Percentiles rank a stretch among this genome's conserved stretches.
phyloP scores from a whole-genome alignment of 2,329 filamentous ascomycete genomes.

The Aspergillus clavatus region DNA sequence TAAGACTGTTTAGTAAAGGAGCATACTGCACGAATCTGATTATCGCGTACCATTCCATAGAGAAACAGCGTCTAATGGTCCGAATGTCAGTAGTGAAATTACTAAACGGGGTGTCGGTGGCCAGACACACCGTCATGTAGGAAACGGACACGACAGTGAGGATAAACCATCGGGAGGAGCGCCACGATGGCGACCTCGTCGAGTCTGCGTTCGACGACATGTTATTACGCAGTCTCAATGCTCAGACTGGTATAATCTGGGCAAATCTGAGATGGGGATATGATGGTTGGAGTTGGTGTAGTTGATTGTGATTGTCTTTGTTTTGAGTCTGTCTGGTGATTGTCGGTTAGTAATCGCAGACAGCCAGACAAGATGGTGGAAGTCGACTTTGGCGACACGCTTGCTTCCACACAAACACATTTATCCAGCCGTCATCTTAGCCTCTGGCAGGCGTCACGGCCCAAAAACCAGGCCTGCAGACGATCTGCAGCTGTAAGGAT shows the following conservation, averaged over 20 bases:
- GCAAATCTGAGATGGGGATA: background rate
- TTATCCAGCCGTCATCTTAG: background rate
- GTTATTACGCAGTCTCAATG: background rate
- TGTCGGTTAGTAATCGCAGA: background rate
- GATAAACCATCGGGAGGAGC: background rate
- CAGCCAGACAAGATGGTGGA: background rate
- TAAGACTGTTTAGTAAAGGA: background rate
- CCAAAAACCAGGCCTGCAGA: background rate
- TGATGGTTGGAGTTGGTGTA: background rate
- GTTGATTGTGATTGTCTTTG: background rate
- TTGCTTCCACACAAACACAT: background rate
- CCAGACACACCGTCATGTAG: background rate
- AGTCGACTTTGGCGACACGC: background rate
- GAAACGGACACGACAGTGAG: background rate
- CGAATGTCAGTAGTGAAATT: background rate
- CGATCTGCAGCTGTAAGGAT: background rate
- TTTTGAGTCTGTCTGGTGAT: no score
- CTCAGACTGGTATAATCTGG: background rate
- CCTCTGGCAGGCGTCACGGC: background rate
- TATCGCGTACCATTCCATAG: constrained; percentile 3
- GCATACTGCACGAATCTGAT: background rate
- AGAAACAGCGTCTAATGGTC: constrained; percentile 3
- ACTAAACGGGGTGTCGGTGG: background rate
- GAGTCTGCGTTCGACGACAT: background rate
- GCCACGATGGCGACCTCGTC: background rate